Evolutionary conservation across 2,329 filamentous ascomycete species (phyloP), one percentile per base, ranked within the genome.

Genomic region (Aspergillus sp.): DNA sequence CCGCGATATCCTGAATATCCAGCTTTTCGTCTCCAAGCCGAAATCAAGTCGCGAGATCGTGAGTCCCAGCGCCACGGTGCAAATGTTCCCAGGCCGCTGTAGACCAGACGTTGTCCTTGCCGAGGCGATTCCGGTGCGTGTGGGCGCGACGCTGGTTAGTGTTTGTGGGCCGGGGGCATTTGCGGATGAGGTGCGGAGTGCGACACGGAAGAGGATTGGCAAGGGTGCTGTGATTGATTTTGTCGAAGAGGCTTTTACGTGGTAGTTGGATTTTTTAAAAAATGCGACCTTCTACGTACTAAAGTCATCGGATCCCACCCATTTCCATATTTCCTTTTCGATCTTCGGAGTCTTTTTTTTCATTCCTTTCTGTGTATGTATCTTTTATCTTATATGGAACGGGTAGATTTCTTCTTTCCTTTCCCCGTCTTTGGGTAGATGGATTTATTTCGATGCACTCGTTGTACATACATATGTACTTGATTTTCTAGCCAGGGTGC

Each of bases 171-270:
- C 83, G 7, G 86, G 86, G 4, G 82, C 82, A 1, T 85, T 88
- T 72, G 81, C 84, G 0, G 86, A 88, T 74, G 81, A 82, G 52
- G 85, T 88, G 2, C 67, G 86, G 27, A 76, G 75, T 17, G 84
- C 84, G 2, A 79, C 82, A 15, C 72, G 86, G 45, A 74, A 73
- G 27, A 77, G 80, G 60, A 75, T 81, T 49, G 78, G 84, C 27
- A 75, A 77, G 23, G 81, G 82, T 6, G 82, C 81, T 39, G 76
- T 76, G 50, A 72, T 88, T 8, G 85, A 87, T 72, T 87, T 87
- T 71, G 78, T 84, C 19, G 86, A 88, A 69, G 86, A 88, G 74
- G 83, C 83, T 40, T 88, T 88, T 72, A 87, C 84, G 2, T 87
- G 86, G 76, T 87, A 70, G 31, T 47, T 33, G 1, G 7, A 8